phyloP scores from a whole-genome alignment of 2,329 filamentous ascomycete genomes.

The Ustulina deusta region DNA sequence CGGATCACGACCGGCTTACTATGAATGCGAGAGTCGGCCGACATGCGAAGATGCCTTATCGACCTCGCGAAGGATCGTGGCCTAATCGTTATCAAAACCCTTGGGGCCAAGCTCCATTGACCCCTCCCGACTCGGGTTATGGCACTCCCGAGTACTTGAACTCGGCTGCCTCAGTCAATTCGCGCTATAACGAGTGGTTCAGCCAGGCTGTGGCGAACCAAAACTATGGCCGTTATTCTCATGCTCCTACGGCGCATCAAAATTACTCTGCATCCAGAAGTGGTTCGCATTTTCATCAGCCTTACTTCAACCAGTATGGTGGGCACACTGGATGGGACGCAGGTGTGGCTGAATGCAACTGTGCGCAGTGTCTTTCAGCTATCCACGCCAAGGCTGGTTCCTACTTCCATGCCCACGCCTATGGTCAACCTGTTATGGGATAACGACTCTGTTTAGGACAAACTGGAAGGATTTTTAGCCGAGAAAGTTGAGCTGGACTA shows the following conservation, averaged over 20 bases:
- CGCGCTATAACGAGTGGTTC: conserved; percentile 70
- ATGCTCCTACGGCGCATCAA: conserved; percentile 55
- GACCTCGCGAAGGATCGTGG: conserved; percentile 60
- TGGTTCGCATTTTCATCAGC: conserved; percentile 56
- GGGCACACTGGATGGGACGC: conserved; percentile 66
- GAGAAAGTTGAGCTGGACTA: conserved; percentile 11
- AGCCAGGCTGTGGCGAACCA: conserved; percentile 53
- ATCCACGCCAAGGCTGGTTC: conserved; percentile 58
- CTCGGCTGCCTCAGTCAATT: conserved; percentile 66
- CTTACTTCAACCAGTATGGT: conserved; percentile 62
- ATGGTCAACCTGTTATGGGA: conserved; percentile 68
- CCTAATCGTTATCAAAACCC: conserved; percentile 55
- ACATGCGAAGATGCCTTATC: conserved; percentile 53
- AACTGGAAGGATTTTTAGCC: not conserved
- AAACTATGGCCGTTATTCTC: conserved; percentile 56
- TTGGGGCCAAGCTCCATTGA: conserved; percentile 62
- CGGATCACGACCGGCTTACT: conserved; percentile 64
- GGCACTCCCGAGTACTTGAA: conserved; percentile 70
- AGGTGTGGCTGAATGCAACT: conserved; percentile 63
- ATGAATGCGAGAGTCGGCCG: conserved; percentile 56
- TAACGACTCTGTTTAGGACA: conserved; percentile 46
- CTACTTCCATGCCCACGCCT: conserved; percentile 63
- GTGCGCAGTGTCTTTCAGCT: conserved; percentile 59
- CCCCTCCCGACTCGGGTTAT: conserved; percentile 71
- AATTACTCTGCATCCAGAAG: conserved; percentile 54